Base-by-base conservation (phyloP, 2,329 filamentous ascomycete species). In the Pseudogymnoascus verrucosus region DNA sequence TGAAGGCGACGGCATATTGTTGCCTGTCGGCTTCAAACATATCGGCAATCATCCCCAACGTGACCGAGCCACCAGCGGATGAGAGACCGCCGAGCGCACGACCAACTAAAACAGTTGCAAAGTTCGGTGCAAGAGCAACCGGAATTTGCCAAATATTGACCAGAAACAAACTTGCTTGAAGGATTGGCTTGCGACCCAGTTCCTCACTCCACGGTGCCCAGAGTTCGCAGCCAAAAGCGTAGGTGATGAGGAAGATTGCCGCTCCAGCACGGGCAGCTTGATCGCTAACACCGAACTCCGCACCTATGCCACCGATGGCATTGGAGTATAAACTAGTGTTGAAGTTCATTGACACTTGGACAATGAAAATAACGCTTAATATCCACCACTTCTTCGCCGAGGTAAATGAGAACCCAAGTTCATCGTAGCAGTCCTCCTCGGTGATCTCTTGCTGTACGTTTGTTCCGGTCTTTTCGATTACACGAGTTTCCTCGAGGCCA, bases 161-260 rank as follows among this genome's bases (percentile, higher is more conserved):
- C 10, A 95, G 77, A 67, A 89, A 82, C 62, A 95, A 76, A 39
- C 86, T 89, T 23, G 82, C 76, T 78, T 93, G 90, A 21, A 93
- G 79, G 63, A 95, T 83, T 1, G 87, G 87, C 78, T 86, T 89
- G 60, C 91, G 84, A 19, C 91, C 91, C 60, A 93, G 79, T 71
- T 95, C 91, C 73, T 96, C 91, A 54, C 85, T 89, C 89, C 90
- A 95, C 0, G 91, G 91, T 0, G 91, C 91, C 91, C 91, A 95
- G 0, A 93, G 81, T 74, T 95, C 91, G 73, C 91, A 95, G 37
- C 91, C 91, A 72, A 95, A 93, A 39, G 90, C 90, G 73, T 96
- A 95, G 1, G 87, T 75, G 61, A 95, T 82, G 40, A 96, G 77
- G 77, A 93, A 95, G 66, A 92, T 84, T 77, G 89, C 88, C 65